Evolutionary conservation across 2,329 filamentous ascomycete genomes (phyloP).

Genomic region (Nothophoma quercina): DNA sequence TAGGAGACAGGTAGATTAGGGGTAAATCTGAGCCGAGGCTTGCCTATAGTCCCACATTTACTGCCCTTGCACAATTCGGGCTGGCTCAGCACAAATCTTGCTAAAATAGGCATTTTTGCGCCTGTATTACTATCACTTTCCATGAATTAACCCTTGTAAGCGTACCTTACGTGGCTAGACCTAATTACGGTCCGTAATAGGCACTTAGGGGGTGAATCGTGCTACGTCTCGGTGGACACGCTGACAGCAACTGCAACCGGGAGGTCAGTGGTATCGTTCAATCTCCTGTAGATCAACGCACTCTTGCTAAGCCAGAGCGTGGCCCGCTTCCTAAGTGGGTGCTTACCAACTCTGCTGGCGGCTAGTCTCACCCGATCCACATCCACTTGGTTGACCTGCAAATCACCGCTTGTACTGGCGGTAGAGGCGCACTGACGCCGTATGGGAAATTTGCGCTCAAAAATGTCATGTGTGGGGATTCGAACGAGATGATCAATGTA

Average conservation of each 20-base stretch:
- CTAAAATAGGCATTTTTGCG: no score
- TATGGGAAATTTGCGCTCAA: slow-evolving; percentile 65
- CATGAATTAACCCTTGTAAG: no score
- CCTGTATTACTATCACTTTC: no score
- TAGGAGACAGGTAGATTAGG: no score
- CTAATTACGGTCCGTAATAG: no score
- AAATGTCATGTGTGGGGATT: slow-evolving; percentile 64
- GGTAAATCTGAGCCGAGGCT: no score
- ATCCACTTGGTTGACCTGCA: slow-evolving; percentile 67
- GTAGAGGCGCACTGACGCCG: slow-evolving; percentile 52
- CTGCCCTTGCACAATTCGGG: no score
- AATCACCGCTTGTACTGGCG: slow-evolving; percentile 59
- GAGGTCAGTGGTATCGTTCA: slow-evolving; percentile 52
- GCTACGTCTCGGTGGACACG: no score
- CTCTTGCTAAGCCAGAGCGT: slow-evolving; percentile 45
- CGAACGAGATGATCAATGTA: slow-evolving; percentile 52
- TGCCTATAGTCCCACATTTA: no score
- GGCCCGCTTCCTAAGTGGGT: slow-evolving; percentile 50
- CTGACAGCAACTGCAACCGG: slow-evolving; percentile 41
- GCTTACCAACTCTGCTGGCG: slow-evolving; percentile 58
- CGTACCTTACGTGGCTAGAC: no score
- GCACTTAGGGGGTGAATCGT: no score
- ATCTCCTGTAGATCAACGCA: slow-evolving; percentile 41
- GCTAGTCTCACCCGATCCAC: slow-evolving; percentile 63
- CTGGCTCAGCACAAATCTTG: no score